Evolutionary conservation across 2,329 filamentous ascomycete genomes (phyloP), one percentile per base, ranked within the genome.

Genomic region (Diplodia intermedia): DNA sequence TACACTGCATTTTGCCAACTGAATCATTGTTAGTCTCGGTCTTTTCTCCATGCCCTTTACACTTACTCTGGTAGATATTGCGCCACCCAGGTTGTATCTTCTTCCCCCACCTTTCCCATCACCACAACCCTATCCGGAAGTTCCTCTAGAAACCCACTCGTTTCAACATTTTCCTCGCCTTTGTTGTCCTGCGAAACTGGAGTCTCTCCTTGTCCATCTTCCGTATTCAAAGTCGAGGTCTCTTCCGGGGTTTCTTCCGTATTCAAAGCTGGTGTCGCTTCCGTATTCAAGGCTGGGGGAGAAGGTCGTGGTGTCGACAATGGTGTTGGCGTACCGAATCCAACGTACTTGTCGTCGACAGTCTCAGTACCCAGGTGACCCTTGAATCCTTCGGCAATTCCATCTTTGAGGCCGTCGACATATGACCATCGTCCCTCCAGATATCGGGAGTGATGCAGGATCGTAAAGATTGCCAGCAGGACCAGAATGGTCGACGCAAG

Each of bases 71-170:
- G 57, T 8, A 71, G 65, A 11, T 70, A 12, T 9, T 68, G 55
- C 2, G n/a, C 20, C 1, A 71, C 70, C 71, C 71, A 74, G n/a
- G 61, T 68, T 0, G 70, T 65, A 36, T 73, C 71, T 36, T 74
- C 71, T 15, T 53, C 49, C 1, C n/a, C 36, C 3, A 38, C 54
- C 33, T 68, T 68, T 29, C 55, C 66, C 66, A 68, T 68, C 1
- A 68, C 66, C n/a, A 68, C 56, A 23, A 68, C 55, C 18, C 62
- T 68, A 31, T 68, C 66, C 12, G 66, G 66, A 18, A 54, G 6
- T 23, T 36, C 33, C 29, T 54, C 23, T 2, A 54, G n/a, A 53
- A 3, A 15, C 11, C 31, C 47, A 23, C 9, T 33, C 20, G 8
- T 6, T 33, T 38, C 26, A 36, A 14, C 20, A 6, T 62, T n/a